Evolutionary conservation across 495 filamentous ascomycete species (phyloP), one percentile per base, ranked within the genome.

Genomic region (Choiromyces venosus): DNA sequence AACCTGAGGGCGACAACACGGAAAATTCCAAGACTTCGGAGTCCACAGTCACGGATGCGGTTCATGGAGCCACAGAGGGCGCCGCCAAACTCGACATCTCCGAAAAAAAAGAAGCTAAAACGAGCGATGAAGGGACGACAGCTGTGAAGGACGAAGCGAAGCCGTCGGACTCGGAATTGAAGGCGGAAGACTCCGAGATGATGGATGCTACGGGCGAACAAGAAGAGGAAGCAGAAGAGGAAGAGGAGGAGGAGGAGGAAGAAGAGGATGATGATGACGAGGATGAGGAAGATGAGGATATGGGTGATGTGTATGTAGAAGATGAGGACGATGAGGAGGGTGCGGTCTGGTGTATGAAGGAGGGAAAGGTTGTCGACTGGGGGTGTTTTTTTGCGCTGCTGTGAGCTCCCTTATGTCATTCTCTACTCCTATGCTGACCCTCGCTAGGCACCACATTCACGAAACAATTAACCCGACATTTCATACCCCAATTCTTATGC

Each of bases 401-500:
- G 77, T 81, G 38, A 39, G 72, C 71, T 52, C 42, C 61, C 25
- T 14, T 37, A 70, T 29, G 18, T 4, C 37, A 42, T 67, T 69
- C 4, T 39, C 33, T 33, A 16, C 56, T 18, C 29, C 21, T 35
- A 14, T 39, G 37, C 76, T 78, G 68, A 78, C 74, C 35, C 35
- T n/a, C n/a, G 12, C 37, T 25, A 81, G 79, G 38, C 87, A 86
- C 33, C 91, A 98, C 82, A 89, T 97, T 69, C 91, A 97, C 84
- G 89, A 92, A 80, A 88, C 90, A 4, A 87, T 99, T 70, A 93
- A 91, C 68, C 93, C 92, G 16, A 92, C 92, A 0, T 93, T 97
- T 81, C 95, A 98, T 83, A 97, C 94, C 0, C 93, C 95, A 2
- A 92, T 99, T 77, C 84, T 99, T 75, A 86, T 99, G 70, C 90